A percentile compares a stretch with the other conserved stretches of the same genome.
These are phyloP conservation scores for Larix kaempferi DNA, from an alignment of 75 land plant genomes.

Conservation along the genomic window DNA sequence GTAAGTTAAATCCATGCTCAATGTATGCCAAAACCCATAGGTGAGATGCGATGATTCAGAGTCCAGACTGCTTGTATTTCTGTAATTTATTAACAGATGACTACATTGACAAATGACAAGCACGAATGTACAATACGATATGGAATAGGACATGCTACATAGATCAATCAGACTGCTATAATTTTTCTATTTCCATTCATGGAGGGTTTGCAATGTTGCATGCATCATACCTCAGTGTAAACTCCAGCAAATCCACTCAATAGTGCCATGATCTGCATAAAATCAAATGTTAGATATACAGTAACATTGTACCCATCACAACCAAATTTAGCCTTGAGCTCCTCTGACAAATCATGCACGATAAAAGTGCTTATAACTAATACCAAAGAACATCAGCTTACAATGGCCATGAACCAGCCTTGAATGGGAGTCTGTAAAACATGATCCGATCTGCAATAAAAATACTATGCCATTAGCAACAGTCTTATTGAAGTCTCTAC, in stretches of 20 bases:
- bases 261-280: conserved; percentile 79
- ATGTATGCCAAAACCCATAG: no score
- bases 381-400: conserved; percentile 22
- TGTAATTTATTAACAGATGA: no score
- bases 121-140: background rate
- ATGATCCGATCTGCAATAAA: conserved; percentile 60
- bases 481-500: background rate
- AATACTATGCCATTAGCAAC: background rate
- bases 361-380: background rate
- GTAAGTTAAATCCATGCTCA: no score
- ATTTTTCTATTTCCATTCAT: background rate
- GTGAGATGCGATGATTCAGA: no score
- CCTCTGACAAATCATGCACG: background rate
- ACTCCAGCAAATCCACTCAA: conserved; percentile 95
- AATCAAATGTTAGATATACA: background rate
- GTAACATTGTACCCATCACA: background rate
- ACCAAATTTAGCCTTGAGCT: background rate
- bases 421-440: conserved; percentile 74
- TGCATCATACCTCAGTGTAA: conserved; percentile 79
- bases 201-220: background rate
- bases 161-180: background rate
- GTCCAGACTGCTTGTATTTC: no score
- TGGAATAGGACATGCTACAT: no score
- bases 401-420: conserved; percentile 92
- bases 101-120: background rate